phyloP scores from a whole-genome alignment of 371 early-diverging fungal genomes.

The Apophysomyces ossiformis region DNA sequence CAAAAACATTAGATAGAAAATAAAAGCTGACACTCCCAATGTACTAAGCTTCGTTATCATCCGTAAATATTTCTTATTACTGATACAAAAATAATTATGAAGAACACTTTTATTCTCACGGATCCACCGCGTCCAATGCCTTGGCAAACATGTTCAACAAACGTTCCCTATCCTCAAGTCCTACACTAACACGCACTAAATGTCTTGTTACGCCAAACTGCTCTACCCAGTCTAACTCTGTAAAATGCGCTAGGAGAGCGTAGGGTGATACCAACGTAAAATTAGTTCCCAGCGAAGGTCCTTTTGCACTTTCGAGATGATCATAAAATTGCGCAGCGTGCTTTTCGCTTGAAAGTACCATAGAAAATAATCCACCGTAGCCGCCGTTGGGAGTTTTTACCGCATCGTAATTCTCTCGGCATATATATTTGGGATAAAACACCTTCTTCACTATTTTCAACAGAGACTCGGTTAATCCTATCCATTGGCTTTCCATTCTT shows the following conservation, averaged over 20 bases:
- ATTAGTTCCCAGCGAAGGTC: conserved; percentile 96
- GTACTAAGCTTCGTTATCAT: too few species aligned
- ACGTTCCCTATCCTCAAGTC: conserved; percentile 76
- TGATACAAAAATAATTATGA: too few species aligned
- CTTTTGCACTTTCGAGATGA: conserved; percentile 79
- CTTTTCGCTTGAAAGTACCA: conserved; percentile 66
- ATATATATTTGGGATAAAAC: conserved; percentile 86
- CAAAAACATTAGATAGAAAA: too few species aligned
- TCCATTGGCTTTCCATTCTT: neutral
- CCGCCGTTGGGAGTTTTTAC: conserved; percentile 68
- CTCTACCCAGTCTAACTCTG: conserved; percentile 91
- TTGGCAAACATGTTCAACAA: conserved; percentile 68
- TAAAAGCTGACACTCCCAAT: too few species aligned
- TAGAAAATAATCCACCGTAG: conserved; percentile 90
- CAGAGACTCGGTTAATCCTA: conserved; percentile 3
- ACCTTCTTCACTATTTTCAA: conserved; percentile 64
- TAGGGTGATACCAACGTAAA: conserved; percentile 95
- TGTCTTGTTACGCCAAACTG: conserved; percentile 78
- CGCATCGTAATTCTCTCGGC: conserved; percentile 67
- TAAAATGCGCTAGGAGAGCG: conserved; percentile 93
- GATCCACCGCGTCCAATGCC: conserved; percentile 71
- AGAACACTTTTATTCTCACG: conserved; percentile 5
- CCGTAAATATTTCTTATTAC: too few species aligned
- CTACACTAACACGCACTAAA: conserved; percentile 90
- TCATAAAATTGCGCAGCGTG: conserved; percentile 84